These are phyloP conservation scores for Phytophthora hibernalis DNA, from an alignment of 352 stramenopile species.

Conservation along the genomic window DNA sequence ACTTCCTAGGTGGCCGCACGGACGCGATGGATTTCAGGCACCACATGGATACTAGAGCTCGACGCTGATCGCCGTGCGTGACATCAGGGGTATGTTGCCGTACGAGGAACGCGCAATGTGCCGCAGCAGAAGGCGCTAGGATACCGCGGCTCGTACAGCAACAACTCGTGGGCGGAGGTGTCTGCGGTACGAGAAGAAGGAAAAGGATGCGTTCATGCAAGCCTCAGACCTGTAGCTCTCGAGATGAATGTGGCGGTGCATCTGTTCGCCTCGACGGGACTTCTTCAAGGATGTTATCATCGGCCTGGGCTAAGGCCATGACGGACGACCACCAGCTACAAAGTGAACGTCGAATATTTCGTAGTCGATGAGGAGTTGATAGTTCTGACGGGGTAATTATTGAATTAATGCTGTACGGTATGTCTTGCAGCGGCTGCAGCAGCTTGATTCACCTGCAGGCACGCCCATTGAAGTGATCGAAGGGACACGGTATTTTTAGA, in stretches of 20 bases:
- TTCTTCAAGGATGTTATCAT: slow-evolving; percentile 24
- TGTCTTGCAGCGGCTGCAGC: too few relatives aligned
- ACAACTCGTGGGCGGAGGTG: slow-evolving; percentile 43
- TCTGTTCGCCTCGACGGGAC: slow-evolving; percentile 20
- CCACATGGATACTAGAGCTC: slow-evolving; percentile 81
- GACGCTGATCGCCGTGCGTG: slow-evolving; percentile 85
- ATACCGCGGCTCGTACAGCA: slow-evolving; percentile 86
- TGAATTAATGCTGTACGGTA: too few relatives aligned
- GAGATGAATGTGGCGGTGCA: slow-evolving; percentile 25
- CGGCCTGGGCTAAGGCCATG: slow-evolving; percentile 27
- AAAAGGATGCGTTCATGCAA: slow-evolving; percentile 28
- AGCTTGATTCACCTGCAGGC: too few relatives aligned
- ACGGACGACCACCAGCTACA: slow-evolving; percentile 25
- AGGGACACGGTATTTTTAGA: too few relatives aligned
- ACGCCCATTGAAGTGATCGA: too few relatives aligned
- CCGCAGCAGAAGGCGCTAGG: slow-evolving; percentile 89
- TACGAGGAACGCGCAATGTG: slow-evolving; percentile 91
- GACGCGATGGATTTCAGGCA: slow-evolving; percentile 82
- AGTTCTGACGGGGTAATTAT: too few relatives aligned
- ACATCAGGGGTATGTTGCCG: slow-evolving; percentile 91
- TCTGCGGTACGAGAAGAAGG: slow-evolving; percentile 27
- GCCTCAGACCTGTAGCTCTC: slow-evolving; percentile 22
- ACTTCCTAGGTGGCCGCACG: too few relatives aligned
- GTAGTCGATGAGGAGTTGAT: background rate
- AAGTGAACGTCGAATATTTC: background rate